Evolutionary conservation across 148 eudicot species (phyloP).

Genomic region (Rhododendron griersonianum): DNA sequence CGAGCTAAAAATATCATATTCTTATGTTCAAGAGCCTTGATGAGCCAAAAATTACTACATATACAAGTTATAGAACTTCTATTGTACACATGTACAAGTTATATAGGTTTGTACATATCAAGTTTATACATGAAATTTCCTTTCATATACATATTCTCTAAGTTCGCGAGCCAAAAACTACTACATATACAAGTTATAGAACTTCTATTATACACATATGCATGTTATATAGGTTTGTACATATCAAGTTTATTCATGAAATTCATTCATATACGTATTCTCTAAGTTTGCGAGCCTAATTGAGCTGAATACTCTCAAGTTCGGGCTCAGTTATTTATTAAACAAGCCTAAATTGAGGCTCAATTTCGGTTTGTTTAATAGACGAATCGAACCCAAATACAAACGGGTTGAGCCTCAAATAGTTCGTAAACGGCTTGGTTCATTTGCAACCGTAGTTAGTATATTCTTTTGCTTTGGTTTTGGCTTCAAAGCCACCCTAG

Average conservation of each 20-base stretch:
- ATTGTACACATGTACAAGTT: not conserved
- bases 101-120: not conserved
- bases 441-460: not conserved
- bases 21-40: not conserved
- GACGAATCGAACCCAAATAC: not conserved
- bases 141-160: too few relatives aligned
- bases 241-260: not conserved
- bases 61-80: not conserved
- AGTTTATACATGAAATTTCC: not conserved
- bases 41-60: not conserved
- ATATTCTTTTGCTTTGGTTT: not conserved
- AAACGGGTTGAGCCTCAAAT: not conserved
- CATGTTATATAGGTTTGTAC: not conserved
- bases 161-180: not conserved
- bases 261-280: not conserved
- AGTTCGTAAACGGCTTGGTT: not conserved
- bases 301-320: not conserved
- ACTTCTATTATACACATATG: too few relatives aligned
- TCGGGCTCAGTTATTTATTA: not conserved
- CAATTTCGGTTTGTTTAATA: too few relatives aligned
- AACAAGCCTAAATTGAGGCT: not conserved
- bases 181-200: not conserved
- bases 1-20: not conserved
- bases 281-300: not conserved
- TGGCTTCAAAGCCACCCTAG: not conserved